Percentiles rank a stretch among this genome's conserved stretches.
Evolutionary conservation across 495 filamentous ascomycete genomes (phyloP).

Genomic region (Trichoderma orchidacearum): DNA sequence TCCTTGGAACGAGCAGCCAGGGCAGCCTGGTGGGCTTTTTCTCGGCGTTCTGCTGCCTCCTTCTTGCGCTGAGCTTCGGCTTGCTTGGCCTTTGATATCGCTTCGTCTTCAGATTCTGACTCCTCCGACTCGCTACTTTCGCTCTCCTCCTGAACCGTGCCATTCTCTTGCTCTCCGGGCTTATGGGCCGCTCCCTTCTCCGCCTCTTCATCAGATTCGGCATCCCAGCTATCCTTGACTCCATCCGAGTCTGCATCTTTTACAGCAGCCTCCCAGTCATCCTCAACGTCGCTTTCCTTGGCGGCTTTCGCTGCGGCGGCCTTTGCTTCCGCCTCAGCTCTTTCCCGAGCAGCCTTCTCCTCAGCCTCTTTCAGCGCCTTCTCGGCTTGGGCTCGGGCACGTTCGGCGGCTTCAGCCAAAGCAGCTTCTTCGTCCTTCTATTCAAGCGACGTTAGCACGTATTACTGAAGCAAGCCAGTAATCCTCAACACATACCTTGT

Average conservation of each 20-base stretch:
- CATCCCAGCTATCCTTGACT: constrained; percentile 93
- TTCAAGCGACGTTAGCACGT: neutral
- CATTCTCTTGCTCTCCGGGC: no score
- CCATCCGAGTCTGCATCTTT: constrained; percentile 59
- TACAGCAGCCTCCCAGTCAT: constrained; percentile 31
- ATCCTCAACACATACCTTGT: constrained; percentile 38
- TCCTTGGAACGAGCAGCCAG: constrained; percentile 85
- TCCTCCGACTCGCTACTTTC: constrained; percentile 27
- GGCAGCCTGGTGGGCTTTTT: constrained; percentile 81
- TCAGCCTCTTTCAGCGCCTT: constrained; percentile 45
- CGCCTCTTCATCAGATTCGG: constrained; percentile 64
- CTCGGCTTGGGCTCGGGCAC: constrained; percentile 50
- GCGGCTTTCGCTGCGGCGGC: constrained; percentile 40
- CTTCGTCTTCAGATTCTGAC: constrained; percentile 55
- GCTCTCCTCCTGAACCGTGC: constrained; percentile 5
- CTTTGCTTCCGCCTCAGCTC: constrained; percentile 39
- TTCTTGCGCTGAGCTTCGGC: constrained; percentile 67
- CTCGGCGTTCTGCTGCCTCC: constrained; percentile 78
- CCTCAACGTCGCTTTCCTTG: constrained; percentile 22
- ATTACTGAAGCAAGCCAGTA: no score
- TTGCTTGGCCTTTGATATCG: constrained; percentile 48
- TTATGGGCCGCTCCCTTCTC: constrained; percentile 17
- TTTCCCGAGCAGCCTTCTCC: constrained; percentile 39
- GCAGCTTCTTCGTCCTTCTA: constrained; percentile 54
- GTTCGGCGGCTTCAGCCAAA: constrained; percentile 59